Percentiles rank a stretch among this genome's conserved stretches.
These are phyloP conservation scores for Bathelium albidoporum DNA, from an alignment of 495 filamentous ascomycete species.

Conservation along the genomic window DNA sequence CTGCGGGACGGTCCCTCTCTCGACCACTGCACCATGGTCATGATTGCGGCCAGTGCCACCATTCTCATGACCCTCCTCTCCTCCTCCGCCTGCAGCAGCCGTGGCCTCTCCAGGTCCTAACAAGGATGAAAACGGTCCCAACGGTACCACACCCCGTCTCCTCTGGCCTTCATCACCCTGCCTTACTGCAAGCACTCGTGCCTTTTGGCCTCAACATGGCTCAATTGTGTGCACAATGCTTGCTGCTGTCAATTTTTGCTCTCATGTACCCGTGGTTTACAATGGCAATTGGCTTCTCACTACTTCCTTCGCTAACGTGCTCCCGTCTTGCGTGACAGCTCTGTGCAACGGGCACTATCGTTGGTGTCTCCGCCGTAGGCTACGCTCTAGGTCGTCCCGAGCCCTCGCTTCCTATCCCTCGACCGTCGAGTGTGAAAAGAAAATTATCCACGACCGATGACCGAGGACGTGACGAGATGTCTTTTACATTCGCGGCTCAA, in stretches of 20 bases:
- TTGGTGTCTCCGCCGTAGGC: slow-evolving; percentile 56
- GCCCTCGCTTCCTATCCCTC: slow-evolving; percentile 14
- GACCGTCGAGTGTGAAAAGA: slow-evolving; percentile 12
- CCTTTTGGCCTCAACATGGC: background rate
- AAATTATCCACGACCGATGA: slow-evolving; percentile 8
- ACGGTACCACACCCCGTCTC: slow-evolving; percentile 6
- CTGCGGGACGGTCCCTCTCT: slow-evolving; percentile 3
- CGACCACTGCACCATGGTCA: slow-evolving; percentile 1
- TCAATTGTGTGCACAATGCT: background rate
- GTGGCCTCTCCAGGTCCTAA: background rate
- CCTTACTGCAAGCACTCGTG: background rate
- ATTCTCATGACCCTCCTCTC: slow-evolving; percentile 6
- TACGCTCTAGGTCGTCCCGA: slow-evolving; percentile 53
- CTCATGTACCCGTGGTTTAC: background rate
- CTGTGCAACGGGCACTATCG: slow-evolving; percentile 61
- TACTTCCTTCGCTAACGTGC: background rate
- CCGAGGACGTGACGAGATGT: slow-evolving; percentile 11
- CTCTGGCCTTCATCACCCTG: background rate
- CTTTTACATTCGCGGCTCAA: slow-evolving; percentile 15
- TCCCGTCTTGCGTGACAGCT: slow-evolving; percentile 38
- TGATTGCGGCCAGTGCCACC: background rate
- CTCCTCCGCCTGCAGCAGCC: background rate
- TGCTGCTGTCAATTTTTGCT: background rate
- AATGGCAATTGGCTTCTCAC: background rate
- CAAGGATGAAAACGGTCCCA: slow-evolving; percentile 11